Conservation (phyloP, 2,329 filamentous ascomycete species). For the Botryotinia convoluta region DNA sequence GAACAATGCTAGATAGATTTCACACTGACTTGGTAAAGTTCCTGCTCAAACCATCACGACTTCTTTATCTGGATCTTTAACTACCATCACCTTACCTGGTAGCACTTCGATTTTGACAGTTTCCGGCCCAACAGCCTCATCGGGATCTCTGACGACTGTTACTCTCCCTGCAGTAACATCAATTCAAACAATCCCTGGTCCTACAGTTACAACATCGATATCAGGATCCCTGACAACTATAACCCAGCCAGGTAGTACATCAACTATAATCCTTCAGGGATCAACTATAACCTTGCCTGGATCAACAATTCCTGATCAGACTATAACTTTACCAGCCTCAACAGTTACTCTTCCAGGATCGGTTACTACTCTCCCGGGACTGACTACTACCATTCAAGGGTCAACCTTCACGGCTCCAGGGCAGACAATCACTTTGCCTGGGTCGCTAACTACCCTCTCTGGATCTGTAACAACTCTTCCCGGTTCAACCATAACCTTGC, state of each 20-base stretch:
- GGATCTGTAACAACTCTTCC: conserved; percentile 1
- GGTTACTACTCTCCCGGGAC: conserved; percentile 3
- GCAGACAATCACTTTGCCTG: conserved; percentile 20
- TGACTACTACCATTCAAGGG: conserved; percentile 22
- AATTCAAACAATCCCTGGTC: conserved; percentile 12
- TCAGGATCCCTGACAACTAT: conserved; percentile 23
- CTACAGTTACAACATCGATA: conserved; percentile 22
- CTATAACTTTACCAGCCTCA: not conserved
- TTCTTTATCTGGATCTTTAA: conserved; percentile 24
- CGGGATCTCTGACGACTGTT: not conserved
- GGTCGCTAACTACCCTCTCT: conserved; percentile 19
- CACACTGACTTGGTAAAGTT: not conserved
- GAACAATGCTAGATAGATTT: not conserved
- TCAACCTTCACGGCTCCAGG: conserved; percentile 22
- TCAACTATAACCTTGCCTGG: conserved; percentile 5
- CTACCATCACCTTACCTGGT: conserved; percentile 18
- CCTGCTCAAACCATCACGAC: conserved; percentile 9
- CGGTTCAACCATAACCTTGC: not conserved
- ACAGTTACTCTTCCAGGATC: not conserved
- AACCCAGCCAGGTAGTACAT: conserved; percentile 16
- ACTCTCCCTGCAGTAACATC: not conserved
- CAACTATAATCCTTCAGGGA: not conserved
- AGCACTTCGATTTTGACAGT: conserved; percentile 13
- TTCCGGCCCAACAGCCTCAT: conserved; percentile 1
- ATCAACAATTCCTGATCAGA: not conserved